Conservation (phyloP, 2,329 filamentous ascomycete genomes). For the Mollisia scopiformis region DNA sequence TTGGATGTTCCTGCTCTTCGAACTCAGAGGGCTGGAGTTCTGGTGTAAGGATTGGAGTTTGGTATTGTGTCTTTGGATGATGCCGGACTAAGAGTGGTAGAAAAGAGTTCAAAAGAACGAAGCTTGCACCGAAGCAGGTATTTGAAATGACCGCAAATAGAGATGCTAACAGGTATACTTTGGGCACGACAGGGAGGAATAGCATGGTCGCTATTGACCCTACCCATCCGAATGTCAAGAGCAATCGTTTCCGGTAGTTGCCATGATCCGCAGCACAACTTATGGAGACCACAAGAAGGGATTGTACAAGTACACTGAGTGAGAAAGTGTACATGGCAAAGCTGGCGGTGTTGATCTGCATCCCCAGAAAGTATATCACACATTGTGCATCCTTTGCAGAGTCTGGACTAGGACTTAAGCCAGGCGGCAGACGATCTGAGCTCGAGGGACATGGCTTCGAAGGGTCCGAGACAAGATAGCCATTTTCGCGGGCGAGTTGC, state of each 20-base stretch:
- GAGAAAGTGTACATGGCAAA: constrained; percentile 99
- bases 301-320: constrained; percentile 85
- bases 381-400: constrained; percentile 64
- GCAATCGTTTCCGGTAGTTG: constrained; percentile 83
- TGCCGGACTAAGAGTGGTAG: constrained; percentile 87
- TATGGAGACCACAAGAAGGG: constrained; percentile 91
- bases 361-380: constrained; percentile 77
- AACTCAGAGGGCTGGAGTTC: constrained; percentile 27
- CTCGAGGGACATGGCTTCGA: constrained; percentile 68
- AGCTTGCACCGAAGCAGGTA: constrained; percentile 91
- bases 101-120: constrained; percentile 94
- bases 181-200: constrained; percentile 77
- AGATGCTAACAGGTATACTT: constrained; percentile 79
- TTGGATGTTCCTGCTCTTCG: constrained; percentile 17
- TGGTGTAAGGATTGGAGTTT: constrained; percentile 28
- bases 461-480: constrained; percentile 79
- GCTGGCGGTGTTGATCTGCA: constrained; percentile 91
- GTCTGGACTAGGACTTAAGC: constrained; percentile 26
- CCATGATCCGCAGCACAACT: constrained; percentile 96
- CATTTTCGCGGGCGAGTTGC: constrained; percentile 89
- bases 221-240: constrained; percentile 81
- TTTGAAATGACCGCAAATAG: constrained; percentile 89
- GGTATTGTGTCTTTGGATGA: constrained; percentile 54
- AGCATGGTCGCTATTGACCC: constrained; percentile 86
- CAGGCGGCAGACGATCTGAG: constrained; percentile 26